A percentile compares a stretch with the other conserved stretches of the same genome.
Evolutionary conservation across 495 filamentous ascomycete species (phyloP).

Genomic region (Neurospora terricola): DNA sequence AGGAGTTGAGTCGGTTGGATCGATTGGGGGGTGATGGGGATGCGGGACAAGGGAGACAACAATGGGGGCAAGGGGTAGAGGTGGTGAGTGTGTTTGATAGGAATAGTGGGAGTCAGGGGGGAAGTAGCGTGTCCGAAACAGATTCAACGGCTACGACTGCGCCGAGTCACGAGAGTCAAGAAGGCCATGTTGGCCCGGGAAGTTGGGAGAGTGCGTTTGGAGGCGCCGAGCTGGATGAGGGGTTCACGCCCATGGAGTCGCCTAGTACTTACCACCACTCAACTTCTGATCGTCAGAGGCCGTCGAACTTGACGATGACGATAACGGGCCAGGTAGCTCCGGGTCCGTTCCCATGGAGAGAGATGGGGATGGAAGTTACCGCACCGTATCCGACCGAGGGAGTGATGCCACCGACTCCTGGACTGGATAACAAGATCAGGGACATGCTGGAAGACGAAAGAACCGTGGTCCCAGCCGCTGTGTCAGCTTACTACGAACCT

Average conservation of each 20-base stretch:
- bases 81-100: neutral
- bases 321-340: neutral
- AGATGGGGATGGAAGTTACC: neutral
- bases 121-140: conserved; percentile 47
- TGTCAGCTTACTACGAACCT: neutral
- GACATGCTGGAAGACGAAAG: conserved; percentile 9
- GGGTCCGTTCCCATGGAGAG: neutral
- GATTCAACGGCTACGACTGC: conserved; percentile 24
- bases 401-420: conserved; percentile 15
- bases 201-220: conserved; percentile 16
- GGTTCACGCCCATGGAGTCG: neutral
- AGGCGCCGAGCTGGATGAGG: neutral
- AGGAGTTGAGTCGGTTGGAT: neutral
- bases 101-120: neutral
- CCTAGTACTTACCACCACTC: neutral
- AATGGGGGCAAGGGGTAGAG: neutral
- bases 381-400: conserved; percentile 12
- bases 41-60: neutral
- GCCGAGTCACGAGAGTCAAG: conserved; percentile 24
- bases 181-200: neutral
- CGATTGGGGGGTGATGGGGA: neutral
- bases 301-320: neutral
- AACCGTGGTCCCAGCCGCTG: conserved; percentile 2
- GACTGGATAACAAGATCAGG: neutral
- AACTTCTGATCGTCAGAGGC: neutral